Evolutionary conservation across 192 early-diverging fungal genomes (phyloP), one percentile per base, ranked within the genome.

Genomic region (Linnemannia elongata): DNA sequence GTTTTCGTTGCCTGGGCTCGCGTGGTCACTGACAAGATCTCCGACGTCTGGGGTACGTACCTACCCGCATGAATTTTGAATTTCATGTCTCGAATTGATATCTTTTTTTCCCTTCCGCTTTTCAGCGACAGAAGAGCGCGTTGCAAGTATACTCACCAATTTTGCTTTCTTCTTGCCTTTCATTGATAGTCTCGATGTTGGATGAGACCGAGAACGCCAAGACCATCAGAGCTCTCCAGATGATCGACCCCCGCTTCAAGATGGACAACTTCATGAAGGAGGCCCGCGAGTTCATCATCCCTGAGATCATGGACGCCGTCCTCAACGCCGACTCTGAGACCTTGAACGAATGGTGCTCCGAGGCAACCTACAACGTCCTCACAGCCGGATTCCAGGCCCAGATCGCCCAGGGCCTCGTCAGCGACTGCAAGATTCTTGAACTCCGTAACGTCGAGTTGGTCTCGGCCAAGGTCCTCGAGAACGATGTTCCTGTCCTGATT

Each of bases 261-360:
- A 91, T 95, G 73, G 96, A 99, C 52, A 90, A 87, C 41, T 99
- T 99, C 87, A 90, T 99, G 91, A 95, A 93, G 88, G 98, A 99
- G 80, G 95, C 94, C 42, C 95, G 97, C 78, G 94, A 95, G 83
- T 99, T 94, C 76, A 97, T 97, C 74, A 91, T 99, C 83, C 98
- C 99, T 13, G 99, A 99, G 83, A 90, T 99, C 72, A 93, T 99
- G 85, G 99, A 99, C 77, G 98, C 97, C 0, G 97, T 98, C 66
- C 87, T 99, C 74, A 95, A 94, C 78, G 93, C 95, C 44, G 97
- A 99, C 80, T 90, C 91, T 3, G 94, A 92, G 77, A 95, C 95
- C 7, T 91, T 99, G 60, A 93, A 94, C 84, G 88, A 94, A 70
- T 99, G 99, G 98, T 98, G 97, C 91, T 97, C 96, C 17, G 99